A percentile compares a stretch with the other conserved stretches of the same genome.
These are phyloP conservation scores for Casuarina glauca DNA, from an alignment of 306 rosid genomes.

Conservation along the genomic window DNA sequence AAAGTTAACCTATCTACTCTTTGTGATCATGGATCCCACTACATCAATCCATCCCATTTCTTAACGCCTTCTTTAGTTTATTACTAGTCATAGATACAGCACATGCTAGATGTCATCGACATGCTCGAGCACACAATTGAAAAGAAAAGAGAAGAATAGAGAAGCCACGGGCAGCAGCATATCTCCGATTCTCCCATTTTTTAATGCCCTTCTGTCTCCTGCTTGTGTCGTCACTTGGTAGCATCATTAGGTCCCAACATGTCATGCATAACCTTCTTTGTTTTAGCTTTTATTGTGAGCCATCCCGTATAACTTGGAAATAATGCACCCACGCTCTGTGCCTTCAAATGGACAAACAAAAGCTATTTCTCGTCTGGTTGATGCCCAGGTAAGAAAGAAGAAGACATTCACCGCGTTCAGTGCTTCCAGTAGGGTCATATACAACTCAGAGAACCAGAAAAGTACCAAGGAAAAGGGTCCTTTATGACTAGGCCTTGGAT, in stretches of 20 bases:
- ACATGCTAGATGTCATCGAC: neutral
- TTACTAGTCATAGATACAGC: neutral
- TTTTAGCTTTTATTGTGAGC: constrained; percentile 13
- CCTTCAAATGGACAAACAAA: constrained; percentile 56
- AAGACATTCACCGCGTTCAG: neutral
- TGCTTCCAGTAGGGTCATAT: constrained; percentile 3
- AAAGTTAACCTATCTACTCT: no score
- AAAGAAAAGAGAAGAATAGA: neutral
- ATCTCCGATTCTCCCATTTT: neutral
- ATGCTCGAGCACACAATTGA: neutral
- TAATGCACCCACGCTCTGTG: constrained; percentile 56
- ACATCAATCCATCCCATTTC: no score
- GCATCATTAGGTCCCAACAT: constrained; percentile 33
- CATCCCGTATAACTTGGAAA: constrained; percentile 58
- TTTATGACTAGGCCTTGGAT: neutral
- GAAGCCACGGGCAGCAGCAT: neutral
- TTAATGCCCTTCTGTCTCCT: constrained; percentile 22
- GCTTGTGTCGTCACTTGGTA: constrained; percentile 9
- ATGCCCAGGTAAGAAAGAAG: constrained; percentile 12
- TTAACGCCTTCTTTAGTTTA: no score
- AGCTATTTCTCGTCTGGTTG: constrained; percentile 23
- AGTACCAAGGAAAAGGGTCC: neutral
- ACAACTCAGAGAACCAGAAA: neutral
- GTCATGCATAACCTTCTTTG: constrained; percentile 12
- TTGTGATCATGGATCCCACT: no score